Conservation (phyloP, 768 basidiomycete genomes). For the Lanmaoa rubissima region DNA sequence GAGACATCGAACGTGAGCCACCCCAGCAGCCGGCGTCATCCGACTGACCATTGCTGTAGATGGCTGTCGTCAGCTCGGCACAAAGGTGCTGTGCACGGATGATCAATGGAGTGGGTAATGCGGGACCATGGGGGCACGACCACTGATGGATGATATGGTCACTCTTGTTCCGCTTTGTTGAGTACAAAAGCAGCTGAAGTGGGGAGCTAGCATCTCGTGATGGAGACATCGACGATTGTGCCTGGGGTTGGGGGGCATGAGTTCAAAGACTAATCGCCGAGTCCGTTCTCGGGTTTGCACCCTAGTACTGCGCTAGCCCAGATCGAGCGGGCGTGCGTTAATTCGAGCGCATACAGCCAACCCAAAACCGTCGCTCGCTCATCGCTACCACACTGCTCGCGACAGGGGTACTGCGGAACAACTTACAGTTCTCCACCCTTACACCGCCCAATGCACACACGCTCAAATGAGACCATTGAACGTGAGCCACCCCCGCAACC, state of each 20-base stretch:
- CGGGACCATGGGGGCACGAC: neutral
- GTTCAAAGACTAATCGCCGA: too few relatives aligned
- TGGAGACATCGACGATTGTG: neutral
- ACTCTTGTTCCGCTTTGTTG: neutral
- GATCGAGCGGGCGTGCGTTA: neutral
- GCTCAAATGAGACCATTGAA: neutral
- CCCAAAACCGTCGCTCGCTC: neutral
- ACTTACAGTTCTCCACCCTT: neutral
- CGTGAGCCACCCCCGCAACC: slow-evolving; percentile 13
- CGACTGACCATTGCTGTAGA: neutral
- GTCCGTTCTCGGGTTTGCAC: neutral
- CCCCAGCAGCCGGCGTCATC: neutral
- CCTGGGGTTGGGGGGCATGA: neutral
- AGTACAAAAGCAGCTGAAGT: too few relatives aligned
- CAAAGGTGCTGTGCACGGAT: slow-evolving; percentile 10
- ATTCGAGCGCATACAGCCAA: slow-evolving; percentile 4
- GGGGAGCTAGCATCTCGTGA: neutral
- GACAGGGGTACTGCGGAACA: neutral
- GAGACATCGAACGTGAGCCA: slow-evolving; percentile 9
- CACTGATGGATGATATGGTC: neutral
- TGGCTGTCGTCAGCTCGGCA: neutral
- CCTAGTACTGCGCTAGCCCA: neutral
- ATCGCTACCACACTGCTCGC: neutral
- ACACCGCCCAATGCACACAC: neutral
- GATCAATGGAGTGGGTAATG: neutral